A percentile compares a stretch with the other conserved stretches of the same genome.
These are phyloP conservation scores for Peniophora sp. DNA, from an alignment of 1,284 basidiomycete species.

Conservation along the genomic window DNA sequence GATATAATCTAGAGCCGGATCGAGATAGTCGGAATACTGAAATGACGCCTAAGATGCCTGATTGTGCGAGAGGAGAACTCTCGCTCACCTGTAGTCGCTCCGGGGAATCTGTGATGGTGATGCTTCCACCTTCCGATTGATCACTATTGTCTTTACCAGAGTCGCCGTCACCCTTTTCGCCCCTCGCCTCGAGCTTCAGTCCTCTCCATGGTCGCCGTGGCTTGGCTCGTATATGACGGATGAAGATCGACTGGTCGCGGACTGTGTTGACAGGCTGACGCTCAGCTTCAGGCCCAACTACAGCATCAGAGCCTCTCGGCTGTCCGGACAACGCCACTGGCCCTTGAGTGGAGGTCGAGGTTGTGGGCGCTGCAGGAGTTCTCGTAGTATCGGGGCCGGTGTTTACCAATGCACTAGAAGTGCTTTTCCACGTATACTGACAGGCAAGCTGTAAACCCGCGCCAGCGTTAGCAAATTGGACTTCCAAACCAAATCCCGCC, in stretches of 20 bases:
- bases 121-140: not conserved
- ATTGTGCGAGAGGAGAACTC: not conserved
- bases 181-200: not conserved
- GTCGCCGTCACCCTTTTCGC: not conserved
- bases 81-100: not conserved
- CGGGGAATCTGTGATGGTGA: not conserved
- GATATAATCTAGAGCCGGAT: not conserved
- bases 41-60: not conserved
- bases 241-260: constrained; percentile 6
- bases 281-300: not conserved
- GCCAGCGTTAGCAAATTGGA: not conserved
- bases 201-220: not conserved
- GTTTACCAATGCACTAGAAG: not conserved
- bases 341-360: not conserved
- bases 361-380: no score
- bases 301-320: not conserved
- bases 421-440: not conserved
- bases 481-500: not conserved
- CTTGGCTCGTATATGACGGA: not conserved
- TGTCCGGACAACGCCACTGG: no score
- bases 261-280: not conserved
- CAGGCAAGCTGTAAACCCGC: not conserved
- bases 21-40: not conserved
- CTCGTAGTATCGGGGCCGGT: no score
- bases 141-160: not conserved